A percentile compares a stretch with the other conserved stretches of the same genome.
Evolutionary conservation across 148 eudicot species (phyloP).

Genomic region (Amaranthus palmeri): DNA sequence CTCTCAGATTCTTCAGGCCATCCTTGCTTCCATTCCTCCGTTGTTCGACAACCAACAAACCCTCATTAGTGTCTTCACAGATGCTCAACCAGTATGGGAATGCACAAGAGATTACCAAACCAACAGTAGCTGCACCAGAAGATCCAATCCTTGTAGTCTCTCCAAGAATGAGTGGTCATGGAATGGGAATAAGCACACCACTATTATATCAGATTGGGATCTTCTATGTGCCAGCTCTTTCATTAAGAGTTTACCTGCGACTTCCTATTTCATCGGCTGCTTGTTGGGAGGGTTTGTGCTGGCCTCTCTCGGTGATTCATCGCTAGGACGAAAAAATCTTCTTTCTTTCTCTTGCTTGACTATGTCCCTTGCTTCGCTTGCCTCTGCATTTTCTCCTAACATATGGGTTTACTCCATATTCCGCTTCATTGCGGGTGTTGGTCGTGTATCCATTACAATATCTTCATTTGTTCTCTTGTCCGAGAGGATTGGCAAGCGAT

Average conservation of each 20-base stretch:
- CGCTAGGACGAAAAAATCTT: conserved; percentile 21
- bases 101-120: conserved; percentile 1
- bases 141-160: conserved; percentile 11
- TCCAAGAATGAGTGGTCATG: conserved; percentile 21
- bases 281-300: conserved; percentile 24
- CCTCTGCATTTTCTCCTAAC: conserved; percentile 24
- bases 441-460: conserved; percentile 22
- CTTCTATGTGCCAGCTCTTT: conserved; percentile 24
- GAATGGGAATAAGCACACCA: conserved; percentile 5
- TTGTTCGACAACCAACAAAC: conserved; percentile 29
- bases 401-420: conserved; percentile 20
- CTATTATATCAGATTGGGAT: conserved; percentile 23
- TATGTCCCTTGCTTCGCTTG: conserved; percentile 18
- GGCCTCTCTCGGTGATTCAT: conserved; percentile 24
- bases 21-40: conserved; percentile 19
- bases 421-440: conserved; percentile 24
- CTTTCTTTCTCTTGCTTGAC: conserved; percentile 10
- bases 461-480: conserved; percentile 23
- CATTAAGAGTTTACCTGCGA: conserved; percentile 22
- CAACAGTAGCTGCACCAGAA: conserved; percentile 5
- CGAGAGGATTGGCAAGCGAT: conserved; percentile 22
- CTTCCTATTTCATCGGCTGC: conserved; percentile 24
- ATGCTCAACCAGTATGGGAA: conserved; percentile 27
- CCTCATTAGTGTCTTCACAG: conserved; percentile 24
- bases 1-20: conserved; percentile 22